These are phyloP conservation scores for Colletotrichum sp. DNA, from an alignment of 2,329 filamentous ascomycete species.

Conservation along the genomic window DNA sequence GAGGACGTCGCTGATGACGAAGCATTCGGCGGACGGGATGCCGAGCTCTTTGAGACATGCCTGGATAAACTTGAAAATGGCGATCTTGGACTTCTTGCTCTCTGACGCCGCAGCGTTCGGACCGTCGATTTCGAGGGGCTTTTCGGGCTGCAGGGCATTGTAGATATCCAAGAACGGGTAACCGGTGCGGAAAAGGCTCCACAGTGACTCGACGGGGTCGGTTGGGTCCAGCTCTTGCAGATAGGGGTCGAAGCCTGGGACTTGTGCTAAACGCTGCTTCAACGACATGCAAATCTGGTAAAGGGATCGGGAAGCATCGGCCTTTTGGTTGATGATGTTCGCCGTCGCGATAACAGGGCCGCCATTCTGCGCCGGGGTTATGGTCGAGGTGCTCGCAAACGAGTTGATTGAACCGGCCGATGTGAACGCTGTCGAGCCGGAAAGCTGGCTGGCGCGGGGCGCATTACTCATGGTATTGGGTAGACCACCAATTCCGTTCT, in stretches of 20 bases:
- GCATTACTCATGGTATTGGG: constrained; percentile 56
- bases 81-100: constrained; percentile 81
- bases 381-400: constrained; percentile 48
- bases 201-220: constrained; percentile 86
- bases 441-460: constrained; percentile 66
- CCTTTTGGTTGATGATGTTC: constrained; percentile 97
- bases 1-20: constrained; percentile 90
- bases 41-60: constrained; percentile 84
- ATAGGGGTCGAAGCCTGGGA: constrained; percentile 82
- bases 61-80: constrained; percentile 91
- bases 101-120: constrained; percentile 60
- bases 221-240: constrained; percentile 74
- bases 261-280: constrained; percentile 79
- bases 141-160: constrained; percentile 79
- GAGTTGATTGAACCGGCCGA: constrained; percentile 59
- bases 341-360: constrained; percentile 77
- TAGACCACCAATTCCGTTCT: constrained; percentile 51
- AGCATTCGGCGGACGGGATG: constrained; percentile 82
- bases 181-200: constrained; percentile 84
- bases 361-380: constrained; percentile 47
- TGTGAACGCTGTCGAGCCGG: constrained; percentile 63
- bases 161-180: constrained; percentile 87
- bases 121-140: constrained; percentile 72
- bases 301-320: constrained; percentile 87
- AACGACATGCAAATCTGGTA: constrained; percentile 94